phyloP scores from a whole-genome alignment of 2,329 filamentous ascomycete genomes.

The Trichoderma sp. region DNA sequence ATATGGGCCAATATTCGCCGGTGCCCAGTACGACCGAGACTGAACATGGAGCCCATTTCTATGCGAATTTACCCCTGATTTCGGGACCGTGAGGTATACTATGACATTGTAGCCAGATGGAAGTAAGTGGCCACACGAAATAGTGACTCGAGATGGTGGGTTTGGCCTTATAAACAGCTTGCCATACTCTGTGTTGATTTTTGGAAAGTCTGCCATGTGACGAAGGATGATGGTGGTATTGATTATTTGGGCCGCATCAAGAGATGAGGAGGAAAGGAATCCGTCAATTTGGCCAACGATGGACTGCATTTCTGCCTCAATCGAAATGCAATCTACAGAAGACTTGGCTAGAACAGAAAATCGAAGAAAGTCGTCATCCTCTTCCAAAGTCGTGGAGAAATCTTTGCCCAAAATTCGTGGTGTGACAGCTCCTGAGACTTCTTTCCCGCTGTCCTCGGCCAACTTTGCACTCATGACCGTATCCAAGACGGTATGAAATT shows the following conservation, averaged over 20 bases:
- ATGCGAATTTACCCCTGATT: constrained; percentile 25
- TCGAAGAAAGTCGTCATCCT: constrained; percentile 29
- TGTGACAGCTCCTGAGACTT: neutral
- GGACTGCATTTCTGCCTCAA: constrained; percentile 48
- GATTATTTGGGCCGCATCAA: constrained; percentile 43
- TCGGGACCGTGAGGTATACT: constrained; percentile 50
- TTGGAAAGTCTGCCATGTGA: constrained; percentile 74
- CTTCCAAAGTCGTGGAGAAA: neutral
- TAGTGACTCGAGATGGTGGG: constrained; percentile 79
- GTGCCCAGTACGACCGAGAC: constrained; percentile 93
- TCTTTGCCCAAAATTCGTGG: neutral
- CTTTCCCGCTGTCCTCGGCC: neutral
- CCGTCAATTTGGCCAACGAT: constrained; percentile 45
- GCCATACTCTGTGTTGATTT: constrained; percentile 73
- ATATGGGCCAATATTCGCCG: constrained; percentile 95
- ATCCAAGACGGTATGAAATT: constrained; percentile 48
- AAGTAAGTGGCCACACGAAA: constrained; percentile 69
- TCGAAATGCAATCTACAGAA: constrained; percentile 28
- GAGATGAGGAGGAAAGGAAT: constrained; percentile 35
- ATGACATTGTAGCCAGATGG: constrained; percentile 58
- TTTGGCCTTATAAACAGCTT: constrained; percentile 72
- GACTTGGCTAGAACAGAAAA: constrained; percentile 40
- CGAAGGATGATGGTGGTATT: constrained; percentile 68
- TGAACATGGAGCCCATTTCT: constrained; percentile 80
- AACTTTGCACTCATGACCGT: neutral